Evolutionary conservation across 2,329 filamentous ascomycete species (phyloP).

Genomic region (Kalaharituber pfeilii): DNA sequence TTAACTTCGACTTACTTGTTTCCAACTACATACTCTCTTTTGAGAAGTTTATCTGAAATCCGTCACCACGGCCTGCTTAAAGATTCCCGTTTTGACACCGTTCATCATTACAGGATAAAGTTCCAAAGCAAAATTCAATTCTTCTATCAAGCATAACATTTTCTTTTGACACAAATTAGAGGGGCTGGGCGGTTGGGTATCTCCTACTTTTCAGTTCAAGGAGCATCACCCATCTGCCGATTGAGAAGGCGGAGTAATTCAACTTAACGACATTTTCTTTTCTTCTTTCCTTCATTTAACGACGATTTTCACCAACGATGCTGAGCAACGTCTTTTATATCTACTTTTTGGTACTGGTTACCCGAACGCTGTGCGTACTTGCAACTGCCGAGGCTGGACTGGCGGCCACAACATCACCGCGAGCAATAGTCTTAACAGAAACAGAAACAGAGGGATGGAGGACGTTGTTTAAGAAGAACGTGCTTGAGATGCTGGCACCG

Average conservation of each 20-base stretch:
- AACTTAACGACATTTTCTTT: slow-evolving; percentile 5
- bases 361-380: slow-evolving; percentile 16
- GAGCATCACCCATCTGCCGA: slow-evolving; percentile 2
- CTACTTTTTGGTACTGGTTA: slow-evolving; percentile 9
- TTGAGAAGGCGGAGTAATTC: slow-evolving; percentile 2
- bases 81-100: not conserved
- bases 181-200: slow-evolving; percentile 1
- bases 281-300: slow-evolving; percentile 7
- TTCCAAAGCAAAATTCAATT: not conserved
- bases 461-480: slow-evolving; percentile 19
- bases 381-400: slow-evolving; percentile 10
- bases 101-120: not conserved
- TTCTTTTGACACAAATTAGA: slow-evolving; percentile 3
- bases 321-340: slow-evolving; percentile 14
- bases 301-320: slow-evolving; percentile 10
- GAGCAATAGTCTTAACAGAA: not conserved
- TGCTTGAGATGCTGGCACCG: slow-evolving; percentile 20
- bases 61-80: not conserved
- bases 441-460: slow-evolving; percentile 15
- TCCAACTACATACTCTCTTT: not conserved
- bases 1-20: too few relatives aligned
- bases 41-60: not conserved
- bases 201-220: not conserved
- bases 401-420: slow-evolving; percentile 9
- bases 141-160: slow-evolving; percentile 4